Evolutionary conservation across 2,329 filamentous ascomycete genomes (phyloP).

Genomic region (Neofusicoccum kwambonambiense): DNA sequence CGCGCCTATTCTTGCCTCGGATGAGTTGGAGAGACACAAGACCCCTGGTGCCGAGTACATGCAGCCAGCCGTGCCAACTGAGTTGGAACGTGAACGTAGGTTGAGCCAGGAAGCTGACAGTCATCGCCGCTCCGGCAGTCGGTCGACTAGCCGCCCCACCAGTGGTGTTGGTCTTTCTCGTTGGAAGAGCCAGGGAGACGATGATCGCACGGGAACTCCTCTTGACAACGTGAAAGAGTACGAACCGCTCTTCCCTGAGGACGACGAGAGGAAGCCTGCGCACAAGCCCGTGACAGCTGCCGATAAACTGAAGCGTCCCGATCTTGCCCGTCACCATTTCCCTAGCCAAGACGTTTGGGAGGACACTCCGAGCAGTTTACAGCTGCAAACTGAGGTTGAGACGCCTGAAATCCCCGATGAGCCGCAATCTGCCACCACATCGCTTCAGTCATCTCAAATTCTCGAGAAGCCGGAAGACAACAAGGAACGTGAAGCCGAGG

Average conservation of each 20-base stretch:
- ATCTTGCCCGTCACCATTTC: constrained; percentile 62
- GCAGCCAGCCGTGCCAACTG: constrained; percentile 79
- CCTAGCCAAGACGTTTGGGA: constrained; percentile 98
- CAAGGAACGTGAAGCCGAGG: constrained; percentile 46
- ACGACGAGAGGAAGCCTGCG: constrained; percentile 59
- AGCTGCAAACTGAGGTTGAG: constrained; percentile 75
- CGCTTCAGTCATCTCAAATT: constrained; percentile 31
- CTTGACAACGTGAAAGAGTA: constrained; percentile 91
- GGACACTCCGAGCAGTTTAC: constrained; percentile 82
- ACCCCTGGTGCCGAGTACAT: constrained; percentile 62
- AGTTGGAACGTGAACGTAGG: constrained; percentile 50
- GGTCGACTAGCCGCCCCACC: constrained; percentile 38
- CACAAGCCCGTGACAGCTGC: constrained; percentile 52
- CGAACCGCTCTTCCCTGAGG: constrained; percentile 83
- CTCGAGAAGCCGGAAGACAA: constrained; percentile 52
- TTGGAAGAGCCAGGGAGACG: constrained; percentile 55
- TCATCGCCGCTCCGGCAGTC: constrained; percentile 42
- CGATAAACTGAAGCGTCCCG: constrained; percentile 56
- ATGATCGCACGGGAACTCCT: constrained; percentile 60
- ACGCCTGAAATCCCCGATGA: constrained; percentile 67
- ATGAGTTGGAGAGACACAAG: constrained; percentile 74
- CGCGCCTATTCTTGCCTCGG: constrained; percentile 82
- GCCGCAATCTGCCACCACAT: constrained; percentile 33
- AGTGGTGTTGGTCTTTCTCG: constrained; percentile 49
- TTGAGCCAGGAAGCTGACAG: constrained; percentile 55